These are phyloP conservation scores for Umbellularia californica DNA, from an alignment of 164 flowering plant species.

Conservation along the genomic window DNA sequence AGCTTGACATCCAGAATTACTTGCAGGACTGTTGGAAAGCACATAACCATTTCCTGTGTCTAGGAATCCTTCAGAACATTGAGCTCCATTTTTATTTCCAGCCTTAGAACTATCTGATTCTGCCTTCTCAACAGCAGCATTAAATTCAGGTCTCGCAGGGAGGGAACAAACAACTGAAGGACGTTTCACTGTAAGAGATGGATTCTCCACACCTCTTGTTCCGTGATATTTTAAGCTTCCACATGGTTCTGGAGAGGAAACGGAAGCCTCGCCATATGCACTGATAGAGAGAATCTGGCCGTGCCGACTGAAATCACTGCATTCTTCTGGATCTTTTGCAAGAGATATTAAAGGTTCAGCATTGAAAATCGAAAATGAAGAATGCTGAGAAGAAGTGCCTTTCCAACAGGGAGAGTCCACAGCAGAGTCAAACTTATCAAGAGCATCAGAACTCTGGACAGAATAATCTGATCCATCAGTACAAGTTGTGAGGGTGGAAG, in stretches of 20 bases:
- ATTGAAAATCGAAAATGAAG: constrained; percentile 31
- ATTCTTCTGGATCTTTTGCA: constrained; percentile 17
- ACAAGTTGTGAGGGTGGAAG: constrained; percentile 13
- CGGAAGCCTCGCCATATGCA: constrained; percentile 12
- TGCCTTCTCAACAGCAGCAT: neutral
- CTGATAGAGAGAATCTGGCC: constrained; percentile 14
- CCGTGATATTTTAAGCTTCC: neutral
- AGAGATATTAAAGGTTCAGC: constrained; percentile 9
- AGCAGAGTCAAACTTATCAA: constrained; percentile 38
- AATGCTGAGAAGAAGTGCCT: constrained; percentile 40
- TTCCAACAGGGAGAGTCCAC: constrained; percentile 87
- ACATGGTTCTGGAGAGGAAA: constrained; percentile 10
- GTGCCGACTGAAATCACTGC: constrained; percentile 15
- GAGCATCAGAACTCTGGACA: constrained; percentile 28
- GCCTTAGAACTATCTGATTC: constrained; percentile 10
- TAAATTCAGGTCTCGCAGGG: neutral
- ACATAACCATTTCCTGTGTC: constrained; percentile 12
- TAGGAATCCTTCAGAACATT: constrained; percentile 12
- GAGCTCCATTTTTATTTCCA: constrained; percentile 10
- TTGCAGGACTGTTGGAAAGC: constrained; percentile 4
- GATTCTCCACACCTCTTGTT: constrained; percentile 10
- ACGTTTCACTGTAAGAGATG: constrained; percentile 11
- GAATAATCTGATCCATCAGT: constrained; percentile 17
- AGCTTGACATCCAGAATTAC: constrained; percentile 11
- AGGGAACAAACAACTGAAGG: constrained; percentile 9